Conservation (phyloP, 169 alveolate species). For the Sarcocystis neurona region DNA sequence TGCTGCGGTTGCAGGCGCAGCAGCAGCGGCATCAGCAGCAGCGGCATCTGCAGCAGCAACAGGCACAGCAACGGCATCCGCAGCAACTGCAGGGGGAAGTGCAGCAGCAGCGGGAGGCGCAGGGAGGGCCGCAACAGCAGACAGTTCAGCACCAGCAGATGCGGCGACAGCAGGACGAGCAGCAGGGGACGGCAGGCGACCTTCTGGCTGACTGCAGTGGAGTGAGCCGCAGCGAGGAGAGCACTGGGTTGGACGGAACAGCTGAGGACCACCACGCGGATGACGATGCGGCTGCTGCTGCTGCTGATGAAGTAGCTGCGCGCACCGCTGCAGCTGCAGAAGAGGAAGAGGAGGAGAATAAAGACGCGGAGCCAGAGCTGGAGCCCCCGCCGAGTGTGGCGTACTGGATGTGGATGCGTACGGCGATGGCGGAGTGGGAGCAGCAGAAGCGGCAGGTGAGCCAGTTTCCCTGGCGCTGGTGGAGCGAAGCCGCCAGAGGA, state of each 20-base stretch:
- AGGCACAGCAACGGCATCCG: too few species aligned
- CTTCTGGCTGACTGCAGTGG: too few species aligned
- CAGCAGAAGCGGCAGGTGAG: constrained; percentile 23
- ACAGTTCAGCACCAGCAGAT: too few species aligned
- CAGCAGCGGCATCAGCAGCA: neutral
- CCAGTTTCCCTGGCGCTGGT: constrained; percentile 33
- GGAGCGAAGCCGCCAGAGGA: constrained; percentile 27
- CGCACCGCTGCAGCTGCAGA: neutral
- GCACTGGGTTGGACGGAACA: too few species aligned
- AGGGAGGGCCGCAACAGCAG: too few species aligned
- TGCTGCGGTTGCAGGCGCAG: neutral
- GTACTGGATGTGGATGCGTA: constrained; percentile 42
- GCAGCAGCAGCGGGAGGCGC: too few species aligned
- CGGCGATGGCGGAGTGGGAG: constrained; percentile 36
- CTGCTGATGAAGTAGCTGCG: neutral
- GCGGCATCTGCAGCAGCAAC: neutral
- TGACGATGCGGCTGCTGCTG: neutral
- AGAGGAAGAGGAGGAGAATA: neutral
- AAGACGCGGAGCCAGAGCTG: neutral
- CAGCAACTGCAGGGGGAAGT: too few species aligned
- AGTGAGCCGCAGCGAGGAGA: too few species aligned
- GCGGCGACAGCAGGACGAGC: too few species aligned
- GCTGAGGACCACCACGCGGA: neutral
- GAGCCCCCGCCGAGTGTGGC: constrained; percentile 33
- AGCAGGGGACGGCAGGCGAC: too few species aligned